Evolutionary conservation across 2,329 filamentous ascomycete genomes (phyloP).

Genomic region (Pseudocercospora fijiensis): DNA sequence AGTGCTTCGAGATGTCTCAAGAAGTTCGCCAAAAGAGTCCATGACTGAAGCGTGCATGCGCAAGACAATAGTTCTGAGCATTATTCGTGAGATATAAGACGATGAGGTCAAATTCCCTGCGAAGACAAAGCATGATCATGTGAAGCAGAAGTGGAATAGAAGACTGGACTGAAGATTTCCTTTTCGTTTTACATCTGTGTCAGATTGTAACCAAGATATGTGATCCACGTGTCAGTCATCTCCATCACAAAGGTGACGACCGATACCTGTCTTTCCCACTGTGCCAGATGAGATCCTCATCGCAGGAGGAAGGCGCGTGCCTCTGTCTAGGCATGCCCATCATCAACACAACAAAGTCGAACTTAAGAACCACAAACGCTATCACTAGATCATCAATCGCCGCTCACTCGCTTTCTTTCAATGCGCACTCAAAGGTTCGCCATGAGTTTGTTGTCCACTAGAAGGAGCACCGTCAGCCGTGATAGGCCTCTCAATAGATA

Average conservation of each 20-base stretch:
- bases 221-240: not conserved
- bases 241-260: not conserved
- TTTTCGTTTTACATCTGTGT: not conserved
- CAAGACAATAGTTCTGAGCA: no score
- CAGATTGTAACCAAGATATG: not conserved
- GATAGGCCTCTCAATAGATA: not conserved
- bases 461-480: conserved; percentile 16
- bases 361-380: not conserved
- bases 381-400: not conserved
- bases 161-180: no score
- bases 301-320: not conserved
- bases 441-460: conserved; percentile 12
- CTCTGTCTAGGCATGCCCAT: not conserved
- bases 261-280: not conserved
- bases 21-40: no score
- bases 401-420: not conserved
- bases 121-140: no score
- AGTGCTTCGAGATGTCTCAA: no score
- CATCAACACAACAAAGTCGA: not conserved
- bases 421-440: conserved; percentile 16
- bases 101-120: no score
- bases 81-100: no score
- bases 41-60: no score
- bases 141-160: not conserved
- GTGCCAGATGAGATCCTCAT: not conserved